phyloP scores from a whole-genome alignment of 2,329 filamentous ascomycete species.

The Pestalotiopsis sp. region DNA sequence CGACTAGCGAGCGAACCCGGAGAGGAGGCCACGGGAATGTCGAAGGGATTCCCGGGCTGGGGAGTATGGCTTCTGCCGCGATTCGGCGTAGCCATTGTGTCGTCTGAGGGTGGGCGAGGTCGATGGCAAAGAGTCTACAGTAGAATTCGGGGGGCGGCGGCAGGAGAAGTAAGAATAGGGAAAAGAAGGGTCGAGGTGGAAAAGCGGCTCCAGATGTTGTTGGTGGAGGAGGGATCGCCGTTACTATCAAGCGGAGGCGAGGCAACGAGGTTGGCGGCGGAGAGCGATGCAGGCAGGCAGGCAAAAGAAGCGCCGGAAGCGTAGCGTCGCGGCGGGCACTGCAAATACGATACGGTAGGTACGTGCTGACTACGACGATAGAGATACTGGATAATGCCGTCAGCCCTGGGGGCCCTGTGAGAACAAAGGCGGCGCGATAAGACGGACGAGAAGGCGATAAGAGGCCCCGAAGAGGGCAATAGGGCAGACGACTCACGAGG shows the following conservation, averaged over 20 bases:
- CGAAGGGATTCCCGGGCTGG: slow-evolving; percentile 35
- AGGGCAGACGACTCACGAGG: slow-evolving; percentile 3
- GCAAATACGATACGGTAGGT: neutral
- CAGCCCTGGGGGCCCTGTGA: neutral
- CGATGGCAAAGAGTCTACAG: neutral
- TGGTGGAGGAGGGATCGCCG: slow-evolving; percentile 14
- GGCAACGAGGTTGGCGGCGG: neutral
- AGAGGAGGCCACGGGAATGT: slow-evolving; percentile 49
- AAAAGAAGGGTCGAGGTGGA: neutral
- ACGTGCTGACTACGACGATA: neutral
- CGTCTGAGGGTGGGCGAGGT: slow-evolving; percentile 9
- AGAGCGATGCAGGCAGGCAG: neutral
- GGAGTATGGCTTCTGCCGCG: slow-evolving; percentile 41
- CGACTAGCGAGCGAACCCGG: slow-evolving; percentile 48
- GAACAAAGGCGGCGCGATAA: slow-evolving; percentile 2
- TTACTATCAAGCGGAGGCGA: neutral
- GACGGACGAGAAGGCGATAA: neutral
- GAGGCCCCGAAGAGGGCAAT: neutral
- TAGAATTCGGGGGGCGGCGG: neutral
- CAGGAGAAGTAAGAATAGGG: neutral
- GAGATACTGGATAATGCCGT: neutral
- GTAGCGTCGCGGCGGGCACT: neutral
- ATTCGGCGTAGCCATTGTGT: slow-evolving; percentile 37
- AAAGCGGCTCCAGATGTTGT: neutral
- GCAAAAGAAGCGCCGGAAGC: neutral